These are phyloP conservation scores for Butyriboletus appendiculatus DNA, from an alignment of 1,284 basidiomycete genomes.

Conservation along the genomic window DNA sequence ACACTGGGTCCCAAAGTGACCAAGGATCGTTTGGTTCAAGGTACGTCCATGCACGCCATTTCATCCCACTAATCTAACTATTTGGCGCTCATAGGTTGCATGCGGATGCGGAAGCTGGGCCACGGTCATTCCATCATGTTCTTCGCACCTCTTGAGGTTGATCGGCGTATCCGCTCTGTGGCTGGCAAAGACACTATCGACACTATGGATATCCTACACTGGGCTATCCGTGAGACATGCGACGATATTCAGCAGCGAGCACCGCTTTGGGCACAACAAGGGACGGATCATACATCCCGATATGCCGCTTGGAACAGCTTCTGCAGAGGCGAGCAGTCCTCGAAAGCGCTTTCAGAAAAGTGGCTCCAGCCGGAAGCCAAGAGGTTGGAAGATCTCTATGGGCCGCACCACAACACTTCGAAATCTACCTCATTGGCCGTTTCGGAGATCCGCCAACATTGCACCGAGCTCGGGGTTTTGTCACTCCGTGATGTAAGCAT, in stretches of 20 bases:
- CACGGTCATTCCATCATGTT: slow-evolving; percentile 51
- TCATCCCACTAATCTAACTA: background rate
- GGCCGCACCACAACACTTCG: background rate
- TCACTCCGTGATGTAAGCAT: slow-evolving; percentile 22
- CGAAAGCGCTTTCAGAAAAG: slow-evolving; percentile 18
- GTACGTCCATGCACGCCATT: slow-evolving; percentile 28
- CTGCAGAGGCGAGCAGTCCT: background rate
- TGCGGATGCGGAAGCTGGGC: slow-evolving; percentile 54
- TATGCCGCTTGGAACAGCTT: slow-evolving; percentile 34
- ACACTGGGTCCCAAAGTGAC: slow-evolving; percentile 55
- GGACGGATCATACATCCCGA: slow-evolving; percentile 41
- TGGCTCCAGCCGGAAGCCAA: slow-evolving; percentile 46
- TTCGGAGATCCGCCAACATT: slow-evolving; percentile 31
- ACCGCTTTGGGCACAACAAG: slow-evolving; percentile 51
- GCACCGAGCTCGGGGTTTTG: slow-evolving; percentile 30
- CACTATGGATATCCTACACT: slow-evolving; percentile 42
- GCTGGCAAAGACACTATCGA: slow-evolving; percentile 18
- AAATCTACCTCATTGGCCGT: background rate
- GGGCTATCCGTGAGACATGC: slow-evolving; percentile 50
- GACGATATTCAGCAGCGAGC: slow-evolving; percentile 40
- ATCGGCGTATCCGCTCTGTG: slow-evolving; percentile 39
- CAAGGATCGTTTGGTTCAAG: slow-evolving; percentile 56
- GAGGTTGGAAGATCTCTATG: slow-evolving; percentile 41
- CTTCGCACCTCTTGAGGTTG: slow-evolving; percentile 49
- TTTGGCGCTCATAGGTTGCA: slow-evolving; percentile 39